Conservation (phyloP, 208 protist genomes). For the Trypanosoma lewisi region DNA sequence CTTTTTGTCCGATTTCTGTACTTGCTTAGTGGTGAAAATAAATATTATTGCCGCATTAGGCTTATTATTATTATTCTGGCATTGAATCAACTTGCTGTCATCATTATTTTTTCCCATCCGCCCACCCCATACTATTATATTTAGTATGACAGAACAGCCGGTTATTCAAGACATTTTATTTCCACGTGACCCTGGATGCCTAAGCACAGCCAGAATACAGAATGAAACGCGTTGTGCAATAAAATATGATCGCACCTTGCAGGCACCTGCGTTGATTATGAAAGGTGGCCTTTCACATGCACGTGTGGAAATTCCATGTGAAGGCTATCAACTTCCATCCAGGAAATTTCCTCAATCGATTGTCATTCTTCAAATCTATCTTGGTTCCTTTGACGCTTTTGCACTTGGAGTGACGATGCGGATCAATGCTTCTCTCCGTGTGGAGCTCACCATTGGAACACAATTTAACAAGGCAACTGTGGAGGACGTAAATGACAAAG, state of each 20-base stretch:
- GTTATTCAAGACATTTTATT: slow-evolving; percentile 26
- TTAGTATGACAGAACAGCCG: slow-evolving; percentile 6
- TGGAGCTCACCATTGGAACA: slow-evolving; percentile 71
- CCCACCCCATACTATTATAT: no score
- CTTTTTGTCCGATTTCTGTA: no score
- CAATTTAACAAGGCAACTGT: slow-evolving; percentile 44
- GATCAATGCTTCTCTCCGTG: slow-evolving; percentile 36
- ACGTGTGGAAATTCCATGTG: slow-evolving; percentile 63
- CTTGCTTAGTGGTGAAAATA: no score
- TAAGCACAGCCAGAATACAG: slow-evolving; percentile 42
- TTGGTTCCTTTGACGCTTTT: slow-evolving; percentile 60
- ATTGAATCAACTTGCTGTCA: no score
- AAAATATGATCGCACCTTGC: slow-evolving; percentile 50
- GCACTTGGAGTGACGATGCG: slow-evolving; percentile 58
- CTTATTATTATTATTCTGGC: no score
- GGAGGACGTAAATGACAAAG: slow-evolving; percentile 30
- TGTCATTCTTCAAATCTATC: slow-evolving; percentile 50
- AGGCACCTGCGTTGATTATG: slow-evolving; percentile 43
- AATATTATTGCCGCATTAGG: no score
- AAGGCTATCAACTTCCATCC: slow-evolving; percentile 48
- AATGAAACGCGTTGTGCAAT: slow-evolving; percentile 57
- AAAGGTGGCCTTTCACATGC: slow-evolving; percentile 46
- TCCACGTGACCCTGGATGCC: slow-evolving; percentile 17
- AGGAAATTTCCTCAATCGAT: slow-evolving; percentile 44
- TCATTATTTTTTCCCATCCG: no score